Evolutionary conservation across 371 early-diverging fungal genomes (phyloP).

Genomic region (Syncephalastrum racemosum): DNA sequence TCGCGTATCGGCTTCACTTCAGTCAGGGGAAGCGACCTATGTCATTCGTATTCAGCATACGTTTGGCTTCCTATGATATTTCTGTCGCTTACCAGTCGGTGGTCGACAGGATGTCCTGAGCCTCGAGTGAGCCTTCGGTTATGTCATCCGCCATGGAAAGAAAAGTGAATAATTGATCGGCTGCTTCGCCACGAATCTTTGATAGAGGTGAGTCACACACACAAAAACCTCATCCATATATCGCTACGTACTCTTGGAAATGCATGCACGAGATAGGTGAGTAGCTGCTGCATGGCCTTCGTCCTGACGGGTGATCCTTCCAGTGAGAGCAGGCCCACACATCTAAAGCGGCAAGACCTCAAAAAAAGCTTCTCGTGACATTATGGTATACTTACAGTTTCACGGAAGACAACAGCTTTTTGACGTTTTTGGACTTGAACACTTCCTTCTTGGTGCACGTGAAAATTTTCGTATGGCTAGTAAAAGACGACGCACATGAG

Average conservation of each 20-base stretch:
- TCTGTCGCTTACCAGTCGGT: conserved; percentile 45
- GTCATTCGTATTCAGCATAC: not conserved
- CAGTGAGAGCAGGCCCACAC: conserved; percentile 36
- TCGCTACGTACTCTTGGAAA: conserved; percentile 50
- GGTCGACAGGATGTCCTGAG: conserved; percentile 41
- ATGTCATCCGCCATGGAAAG: conserved; percentile 37
- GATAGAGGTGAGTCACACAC: not conserved
- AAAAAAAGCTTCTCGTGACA: not conserved
- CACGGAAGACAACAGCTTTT: conserved; percentile 44
- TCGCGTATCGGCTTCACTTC: conserved; percentile 34
- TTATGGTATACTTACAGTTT: conserved; percentile 39
- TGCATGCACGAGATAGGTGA: conserved; percentile 49
- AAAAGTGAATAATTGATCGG: conserved; percentile 53
- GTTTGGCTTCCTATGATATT: not conserved
- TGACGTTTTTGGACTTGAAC: conserved; percentile 39
- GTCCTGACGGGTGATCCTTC: conserved; percentile 24
- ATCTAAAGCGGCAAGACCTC: conserved; percentile 17
- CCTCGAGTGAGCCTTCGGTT: conserved; percentile 32
- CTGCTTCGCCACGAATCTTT: conserved; percentile 47
- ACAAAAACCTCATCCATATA: not conserved
- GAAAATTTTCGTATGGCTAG: conserved; percentile 34
- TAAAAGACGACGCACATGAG: not conserved
- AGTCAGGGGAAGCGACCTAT: conserved; percentile 28
- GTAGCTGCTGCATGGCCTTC: conserved; percentile 46
- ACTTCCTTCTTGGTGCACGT: conserved; percentile 32